These are phyloP conservation scores for Cryptosporidium parvum DNA, from an alignment of 169 alveolate genomes.

Conservation along the genomic window DNA sequence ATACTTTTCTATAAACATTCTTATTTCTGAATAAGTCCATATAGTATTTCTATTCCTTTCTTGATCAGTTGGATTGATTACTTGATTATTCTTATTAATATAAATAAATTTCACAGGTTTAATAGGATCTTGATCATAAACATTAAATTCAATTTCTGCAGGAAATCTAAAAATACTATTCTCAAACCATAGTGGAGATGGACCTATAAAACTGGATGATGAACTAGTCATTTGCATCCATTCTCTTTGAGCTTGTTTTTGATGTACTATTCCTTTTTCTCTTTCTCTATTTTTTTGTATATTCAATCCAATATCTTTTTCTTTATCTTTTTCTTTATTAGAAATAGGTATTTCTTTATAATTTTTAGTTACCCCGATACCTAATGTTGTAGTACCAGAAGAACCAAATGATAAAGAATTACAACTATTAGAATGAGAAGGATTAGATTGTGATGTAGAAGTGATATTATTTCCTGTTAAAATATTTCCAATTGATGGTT, in stretches of 20 bases:
- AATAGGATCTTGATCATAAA: constrained; percentile 30
- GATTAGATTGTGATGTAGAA: not conserved
- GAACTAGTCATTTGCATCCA: constrained; percentile 69
- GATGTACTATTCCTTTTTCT: constrained; percentile 71
- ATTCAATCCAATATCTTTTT: constrained; percentile 16
- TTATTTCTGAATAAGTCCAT: constrained; percentile 87
- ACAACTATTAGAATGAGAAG: too few species aligned
- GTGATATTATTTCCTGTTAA: too few species aligned
- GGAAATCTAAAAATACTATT: constrained; percentile 63
- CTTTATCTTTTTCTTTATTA: constrained; percentile 26
- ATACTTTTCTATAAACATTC: constrained; percentile 86
- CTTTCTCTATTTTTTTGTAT: constrained; percentile 59
- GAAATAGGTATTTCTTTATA: not conserved
- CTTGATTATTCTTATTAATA: constrained; percentile 5
- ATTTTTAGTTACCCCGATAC: not conserved
- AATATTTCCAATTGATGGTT: too few species aligned
- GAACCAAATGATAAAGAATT: not conserved
- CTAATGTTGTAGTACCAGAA: not conserved
- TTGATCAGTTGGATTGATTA: constrained; percentile 72
- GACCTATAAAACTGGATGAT: constrained; percentile 69
- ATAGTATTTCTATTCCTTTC: constrained; percentile 79
- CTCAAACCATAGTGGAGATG: constrained; percentile 72
- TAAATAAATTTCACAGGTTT: not conserved
- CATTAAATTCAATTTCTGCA: constrained; percentile 27
- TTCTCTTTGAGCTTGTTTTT: constrained; percentile 71